Conservation (phyloP, 1,139 yeast species). For the Pichia sp. region DNA sequence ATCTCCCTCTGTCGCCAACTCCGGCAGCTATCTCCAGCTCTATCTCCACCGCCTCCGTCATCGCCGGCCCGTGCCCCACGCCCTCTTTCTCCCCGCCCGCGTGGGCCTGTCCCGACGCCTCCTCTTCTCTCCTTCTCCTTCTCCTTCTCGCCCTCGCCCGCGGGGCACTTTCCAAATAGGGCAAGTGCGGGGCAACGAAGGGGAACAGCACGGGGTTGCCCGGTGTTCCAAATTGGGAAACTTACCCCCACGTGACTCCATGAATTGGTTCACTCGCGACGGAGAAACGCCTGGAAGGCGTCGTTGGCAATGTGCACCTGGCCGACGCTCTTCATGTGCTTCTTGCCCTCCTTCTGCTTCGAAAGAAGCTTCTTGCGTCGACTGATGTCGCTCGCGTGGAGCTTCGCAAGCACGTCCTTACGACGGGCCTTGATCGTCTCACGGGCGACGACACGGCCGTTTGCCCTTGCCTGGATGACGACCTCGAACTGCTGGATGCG, state of each 20-base stretch:
- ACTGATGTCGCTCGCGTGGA: conserved; percentile 92
- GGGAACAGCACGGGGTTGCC: too few relatives aligned
- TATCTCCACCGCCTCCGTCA: too few relatives aligned
- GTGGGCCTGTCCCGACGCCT: neutral
- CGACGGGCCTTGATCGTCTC: conserved; percentile 91
- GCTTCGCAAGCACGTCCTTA: conserved; percentile 84
- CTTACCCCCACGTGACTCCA: neutral
- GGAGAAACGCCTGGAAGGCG: conserved; percentile 70
- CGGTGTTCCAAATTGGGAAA: too few relatives aligned
- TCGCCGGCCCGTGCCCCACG: too few relatives aligned
- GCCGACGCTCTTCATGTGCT: conserved; percentile 75
- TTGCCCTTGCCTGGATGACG: conserved; percentile 87
- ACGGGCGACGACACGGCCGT: conserved; percentile 76
- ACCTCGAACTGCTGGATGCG: conserved; percentile 86
- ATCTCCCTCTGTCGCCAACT: too few relatives aligned
- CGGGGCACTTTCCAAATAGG: neutral
- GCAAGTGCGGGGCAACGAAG: neutral
- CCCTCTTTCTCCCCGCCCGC: neutral
- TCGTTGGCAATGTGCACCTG: conserved; percentile 74
- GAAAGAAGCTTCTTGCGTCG: conserved; percentile 83
- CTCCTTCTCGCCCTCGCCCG: neutral
- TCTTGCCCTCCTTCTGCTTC: conserved; percentile 93
- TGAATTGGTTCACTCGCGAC: conserved; percentile 26
- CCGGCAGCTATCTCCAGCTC: too few relatives aligned
- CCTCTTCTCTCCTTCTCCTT: neutral